Evolutionary conservation across 495 filamentous ascomycete genomes (phyloP), one percentile per base, ranked within the genome.

Genomic region (Trichoderma gamsii): DNA sequence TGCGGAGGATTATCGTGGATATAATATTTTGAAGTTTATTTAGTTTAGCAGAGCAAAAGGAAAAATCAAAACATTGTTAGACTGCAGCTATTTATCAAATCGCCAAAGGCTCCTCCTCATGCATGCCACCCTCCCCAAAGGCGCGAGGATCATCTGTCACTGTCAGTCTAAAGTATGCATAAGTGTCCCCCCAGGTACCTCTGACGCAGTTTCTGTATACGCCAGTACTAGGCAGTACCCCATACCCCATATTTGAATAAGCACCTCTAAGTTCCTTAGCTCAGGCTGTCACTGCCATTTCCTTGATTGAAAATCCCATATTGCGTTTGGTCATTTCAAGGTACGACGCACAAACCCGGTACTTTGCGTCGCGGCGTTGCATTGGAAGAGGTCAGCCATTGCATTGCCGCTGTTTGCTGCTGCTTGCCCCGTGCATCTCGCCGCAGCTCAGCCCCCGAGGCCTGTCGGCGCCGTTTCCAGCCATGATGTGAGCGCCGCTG

Each of bases 401-500:
- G 16, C 25, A 21, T 32, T 32, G 16, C 56, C 56, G 27, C 56
- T 29, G 16, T 32, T 38, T 61, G 56, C 27, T 29, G 56, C 25
- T 61, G 25, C 56, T 61, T 23, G 56, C 56, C 56, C 56, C 56
- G 56, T 61, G 56, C 56, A 61, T 21, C 29, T 32, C 56, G 29
- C 23, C 56, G 56, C 56, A 32, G 27, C 56, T 13, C 56, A 61
- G 56, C 56, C 56, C 56, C 56, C 56, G 56, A 61, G 29, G 56
- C 56, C 56, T 61, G 27, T 21, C 9, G 56, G 56, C 25, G n/a
- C n/a, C n/a, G 56, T 61, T 25, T 25, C 29, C 13, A 61, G 56
- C 27, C 56, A 61, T 61, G 56, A 61, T 61, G 56, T 61, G 56
- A 61, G 27, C 56, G 56, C 15, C 56, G 29, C 35, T 61, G 56